A percentile compares a stretch with the other conserved stretches of the same genome.
phyloP scores from a whole-genome alignment of 192 early-diverging fungal species.

The Rhizophagus clarus region DNA sequence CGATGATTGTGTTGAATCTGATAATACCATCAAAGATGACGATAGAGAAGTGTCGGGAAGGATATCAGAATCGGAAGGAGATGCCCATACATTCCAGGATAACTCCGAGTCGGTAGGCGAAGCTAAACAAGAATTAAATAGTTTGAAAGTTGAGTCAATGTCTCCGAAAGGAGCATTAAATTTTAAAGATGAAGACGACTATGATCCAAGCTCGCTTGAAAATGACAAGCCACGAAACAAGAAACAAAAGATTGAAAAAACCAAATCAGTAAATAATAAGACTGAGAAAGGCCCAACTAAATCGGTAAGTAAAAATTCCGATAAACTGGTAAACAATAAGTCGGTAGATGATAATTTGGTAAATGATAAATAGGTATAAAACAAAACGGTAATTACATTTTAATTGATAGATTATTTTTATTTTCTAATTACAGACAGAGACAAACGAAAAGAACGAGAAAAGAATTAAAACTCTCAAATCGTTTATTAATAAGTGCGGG shows the following conservation, averaged over 20 bases:
- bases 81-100: neutral
- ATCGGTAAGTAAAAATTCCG: neutral
- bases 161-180: neutral
- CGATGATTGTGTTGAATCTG: neutral
- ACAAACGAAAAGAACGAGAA: neutral
- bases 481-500: conserved; percentile 12
- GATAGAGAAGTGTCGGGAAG: neutral
- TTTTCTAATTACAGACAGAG: neutral
- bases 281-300: neutral
- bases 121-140: neutral
- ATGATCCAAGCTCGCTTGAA: neutral
- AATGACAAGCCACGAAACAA: conserved; percentile 4
- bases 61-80: neutral
- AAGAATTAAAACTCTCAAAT: conserved; percentile 6
- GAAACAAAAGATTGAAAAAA: neutral
- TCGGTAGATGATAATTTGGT: neutral
- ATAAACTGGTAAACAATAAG: neutral
- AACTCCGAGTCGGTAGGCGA: neutral
- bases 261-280: neutral
- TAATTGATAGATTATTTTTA: too few species aligned
- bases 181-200: neutral
- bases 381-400: too few species aligned
- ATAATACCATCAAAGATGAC: neutral
- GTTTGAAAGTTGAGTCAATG: neutral
- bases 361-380: too few species aligned